phyloP scores from a whole-genome alignment of 345 rosid genomes.

The Linum trigynum region DNA sequence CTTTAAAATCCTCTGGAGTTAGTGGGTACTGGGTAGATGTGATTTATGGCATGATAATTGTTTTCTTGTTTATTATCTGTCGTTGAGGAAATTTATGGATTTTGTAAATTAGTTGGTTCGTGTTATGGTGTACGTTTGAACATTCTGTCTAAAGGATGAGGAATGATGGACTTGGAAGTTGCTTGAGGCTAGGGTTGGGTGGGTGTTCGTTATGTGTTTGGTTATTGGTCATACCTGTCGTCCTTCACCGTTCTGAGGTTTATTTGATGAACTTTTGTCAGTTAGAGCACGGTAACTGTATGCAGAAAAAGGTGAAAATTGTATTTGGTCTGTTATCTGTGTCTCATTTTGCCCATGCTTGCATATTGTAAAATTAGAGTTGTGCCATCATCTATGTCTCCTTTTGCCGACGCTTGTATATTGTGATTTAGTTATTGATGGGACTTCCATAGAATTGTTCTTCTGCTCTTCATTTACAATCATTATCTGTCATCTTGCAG shows the following conservation, averaged over 20 bases:
- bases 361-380: neutral
- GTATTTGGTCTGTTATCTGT: neutral
- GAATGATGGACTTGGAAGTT: no score
- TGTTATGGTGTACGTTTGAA: neutral
- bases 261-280: neutral
- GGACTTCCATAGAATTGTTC: neutral
- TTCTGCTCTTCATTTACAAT: constrained; percentile 8
- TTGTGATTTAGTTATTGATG: neutral
- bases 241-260: neutral
- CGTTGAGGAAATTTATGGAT: neutral
- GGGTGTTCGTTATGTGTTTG: neutral
- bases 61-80: neutral
- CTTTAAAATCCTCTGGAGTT: neutral
- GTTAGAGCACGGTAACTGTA: neutral
- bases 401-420: neutral
- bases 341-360: neutral
- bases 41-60: neutral
- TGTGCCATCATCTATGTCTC: neutral
- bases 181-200: no score
- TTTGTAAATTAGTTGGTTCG: neutral
- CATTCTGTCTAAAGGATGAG: neutral
- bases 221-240: neutral
- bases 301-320: neutral
- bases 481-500: constrained; percentile 27
- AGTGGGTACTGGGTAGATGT: no score